phyloP scores from a whole-genome alignment of 495 filamentous ascomycete species.

The Aspergillus leporis region DNA sequence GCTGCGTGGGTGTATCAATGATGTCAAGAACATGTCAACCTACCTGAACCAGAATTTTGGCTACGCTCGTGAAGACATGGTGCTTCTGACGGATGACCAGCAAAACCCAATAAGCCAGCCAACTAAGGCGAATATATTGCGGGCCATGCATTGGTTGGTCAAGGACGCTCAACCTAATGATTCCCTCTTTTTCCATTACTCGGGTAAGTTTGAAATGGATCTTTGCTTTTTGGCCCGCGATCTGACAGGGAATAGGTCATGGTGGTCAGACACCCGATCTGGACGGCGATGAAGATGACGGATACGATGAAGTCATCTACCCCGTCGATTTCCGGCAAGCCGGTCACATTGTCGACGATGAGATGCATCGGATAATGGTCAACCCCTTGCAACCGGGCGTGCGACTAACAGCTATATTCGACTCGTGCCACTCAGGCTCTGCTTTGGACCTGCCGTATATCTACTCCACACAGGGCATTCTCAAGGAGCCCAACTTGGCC shows the following conservation, averaged over 20 bases:
- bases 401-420: slow-evolving; percentile 94
- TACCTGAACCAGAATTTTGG: slow-evolving; percentile 90
- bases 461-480: slow-evolving; percentile 90
- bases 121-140: slow-evolving; percentile 91
- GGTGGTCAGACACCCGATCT: slow-evolving; percentile 96
- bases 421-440: slow-evolving; percentile 98
- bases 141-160: slow-evolving; percentile 98
- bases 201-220: slow-evolving; percentile 58
- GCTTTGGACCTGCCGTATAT: slow-evolving; percentile 96
- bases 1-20: slow-evolving; percentile 94
- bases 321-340: slow-evolving; percentile 89
- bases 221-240: neutral
- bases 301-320: slow-evolving; percentile 98
- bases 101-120: slow-evolving; percentile 97
- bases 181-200: slow-evolving; percentile 98
- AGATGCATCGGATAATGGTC: slow-evolving; percentile 99
- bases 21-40: slow-evolving; percentile 94
- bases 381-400: slow-evolving; percentile 77
- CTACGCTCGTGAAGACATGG: slow-evolving; percentile 97
- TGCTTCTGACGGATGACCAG: slow-evolving; percentile 95
- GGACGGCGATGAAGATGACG: slow-evolving; percentile 92
- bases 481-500: slow-evolving; percentile 97
- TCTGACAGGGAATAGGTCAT: slow-evolving; percentile 61
- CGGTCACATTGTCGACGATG: slow-evolving; percentile 96
- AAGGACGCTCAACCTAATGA: slow-evolving; percentile 94